Conservation (phyloP, 148 eudicot species). For the Fagopyrum homotropicum region DNA sequence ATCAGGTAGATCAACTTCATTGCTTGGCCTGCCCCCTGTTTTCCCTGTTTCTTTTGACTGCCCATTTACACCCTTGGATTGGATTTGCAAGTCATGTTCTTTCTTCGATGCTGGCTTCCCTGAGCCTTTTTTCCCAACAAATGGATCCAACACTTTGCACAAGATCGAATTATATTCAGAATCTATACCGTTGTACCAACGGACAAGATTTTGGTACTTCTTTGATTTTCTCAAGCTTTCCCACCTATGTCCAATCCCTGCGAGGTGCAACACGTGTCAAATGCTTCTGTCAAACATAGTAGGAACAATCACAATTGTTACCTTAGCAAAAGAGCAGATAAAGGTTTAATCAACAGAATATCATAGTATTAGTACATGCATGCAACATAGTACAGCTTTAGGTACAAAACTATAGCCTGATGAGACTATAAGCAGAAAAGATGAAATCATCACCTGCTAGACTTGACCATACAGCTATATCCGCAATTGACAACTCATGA, state of each 20-base stretch:
- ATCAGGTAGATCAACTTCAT: conserved; percentile 78
- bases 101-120: conserved; percentile 49
- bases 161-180: conserved; percentile 43
- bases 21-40: conserved; percentile 26
- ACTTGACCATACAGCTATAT: conserved; percentile 69
- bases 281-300: not conserved
- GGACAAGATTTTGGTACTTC: conserved; percentile 70
- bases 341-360: not conserved
- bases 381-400: not conserved
- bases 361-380: not conserved
- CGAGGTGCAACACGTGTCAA: conserved; percentile 9
- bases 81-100: conserved; percentile 45
- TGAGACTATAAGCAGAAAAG: not conserved
- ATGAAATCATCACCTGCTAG: conserved; percentile 54
- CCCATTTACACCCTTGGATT: conserved; percentile 27
- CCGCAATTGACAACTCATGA: conserved; percentile 63
- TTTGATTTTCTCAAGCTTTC: conserved; percentile 85
- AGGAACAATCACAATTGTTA: not conserved
- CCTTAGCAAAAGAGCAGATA: conserved; percentile 8
- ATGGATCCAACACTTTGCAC: conserved; percentile 34
- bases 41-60: conserved; percentile 36
- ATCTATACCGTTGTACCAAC: conserved; percentile 73
- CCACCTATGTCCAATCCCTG: conserved; percentile 86
- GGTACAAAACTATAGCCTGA: not conserved
- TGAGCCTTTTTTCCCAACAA: conserved; percentile 46